A percentile compares a stretch with the other conserved stretches of the same genome.
These are phyloP conservation scores for Clonostachys chloroleuca DNA, from an alignment of 2,329 filamentous ascomycete genomes.

Conservation along the genomic window DNA sequence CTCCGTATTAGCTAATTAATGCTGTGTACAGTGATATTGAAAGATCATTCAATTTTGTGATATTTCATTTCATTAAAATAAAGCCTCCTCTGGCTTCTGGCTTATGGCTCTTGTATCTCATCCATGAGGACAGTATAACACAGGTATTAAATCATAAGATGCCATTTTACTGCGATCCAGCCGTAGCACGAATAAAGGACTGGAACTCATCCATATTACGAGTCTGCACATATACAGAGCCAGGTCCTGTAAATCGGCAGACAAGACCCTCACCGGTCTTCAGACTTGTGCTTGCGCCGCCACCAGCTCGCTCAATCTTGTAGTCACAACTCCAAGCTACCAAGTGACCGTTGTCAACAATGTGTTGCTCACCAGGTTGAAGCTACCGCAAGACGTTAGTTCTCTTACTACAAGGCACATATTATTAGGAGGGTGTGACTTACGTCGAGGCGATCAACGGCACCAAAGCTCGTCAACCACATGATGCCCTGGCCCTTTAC, in stretches of 20 bases:
- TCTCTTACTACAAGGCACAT: conserved; percentile 43
- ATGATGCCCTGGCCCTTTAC: conserved; percentile 8
- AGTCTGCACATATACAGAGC: conserved; percentile 9
- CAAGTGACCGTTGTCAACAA: conserved; percentile 61
- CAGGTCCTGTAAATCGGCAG: conserved; percentile 10
- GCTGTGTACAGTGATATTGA: too few relatives aligned
- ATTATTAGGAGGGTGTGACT: background rate
- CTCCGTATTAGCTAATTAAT: too few relatives aligned
- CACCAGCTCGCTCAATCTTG: conserved; percentile 12
- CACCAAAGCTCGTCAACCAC: conserved; percentile 13
- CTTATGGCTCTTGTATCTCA: too few relatives aligned
- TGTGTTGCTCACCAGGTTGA: conserved; percentile 10
- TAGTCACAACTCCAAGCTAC: conserved; percentile 14
- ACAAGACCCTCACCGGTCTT: conserved; percentile 10
- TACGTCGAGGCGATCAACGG: conserved; percentile 11
- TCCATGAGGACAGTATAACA: too few relatives aligned
- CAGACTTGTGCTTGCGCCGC: conserved; percentile 10
- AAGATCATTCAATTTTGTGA: too few relatives aligned
- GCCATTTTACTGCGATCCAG: too few relatives aligned
- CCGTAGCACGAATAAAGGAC: background rate
- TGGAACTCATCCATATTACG: conserved; percentile 4
- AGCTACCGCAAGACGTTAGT: conserved; percentile 44
- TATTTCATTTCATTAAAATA: too few relatives aligned
- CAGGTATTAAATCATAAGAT: too few relatives aligned
- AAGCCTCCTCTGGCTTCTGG: too few relatives aligned